A percentile compares a stretch with the other conserved stretches of the same genome.
Evolutionary conservation across 495 filamentous ascomycete genomes (phyloP).

Genomic region (Tuber magnatum): DNA sequence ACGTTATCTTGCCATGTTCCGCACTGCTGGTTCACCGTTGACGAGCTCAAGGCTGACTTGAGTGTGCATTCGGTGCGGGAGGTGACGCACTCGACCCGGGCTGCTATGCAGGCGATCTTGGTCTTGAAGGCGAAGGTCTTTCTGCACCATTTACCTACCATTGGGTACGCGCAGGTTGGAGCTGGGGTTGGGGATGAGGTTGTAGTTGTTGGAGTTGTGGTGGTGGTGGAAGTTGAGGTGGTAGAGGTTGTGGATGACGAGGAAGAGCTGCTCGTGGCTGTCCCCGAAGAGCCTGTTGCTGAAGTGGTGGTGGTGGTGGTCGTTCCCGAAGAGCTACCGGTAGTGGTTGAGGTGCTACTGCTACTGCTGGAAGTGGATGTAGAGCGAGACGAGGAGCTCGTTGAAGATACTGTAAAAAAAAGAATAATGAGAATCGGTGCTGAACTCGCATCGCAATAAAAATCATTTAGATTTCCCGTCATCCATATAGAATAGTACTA

Average conservation of each 20-base stretch:
- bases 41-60: background rate
- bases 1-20: slow-evolving; percentile 3
- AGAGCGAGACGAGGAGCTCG: slow-evolving; percentile 6
- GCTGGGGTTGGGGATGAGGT: slow-evolving; percentile 9
- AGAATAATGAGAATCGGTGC: background rate
- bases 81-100: slow-evolving; percentile 11
- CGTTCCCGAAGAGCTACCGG: background rate
- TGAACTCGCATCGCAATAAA: background rate
- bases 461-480: background rate
- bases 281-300: slow-evolving; percentile 2
- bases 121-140: slow-evolving; percentile 9
- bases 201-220: background rate
- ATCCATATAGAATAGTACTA: background rate
- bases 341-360: background rate
- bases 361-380: slow-evolving; percentile 18
- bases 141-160: slow-evolving; percentile 18
- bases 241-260: background rate
- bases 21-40: background rate
- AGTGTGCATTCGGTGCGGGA: slow-evolving; percentile 8
- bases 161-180: slow-evolving; percentile 9
- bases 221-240: slow-evolving; percentile 4
- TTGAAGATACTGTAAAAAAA: background rate
- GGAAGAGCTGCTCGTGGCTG: background rate
- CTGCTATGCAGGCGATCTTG: slow-evolving; percentile 6
- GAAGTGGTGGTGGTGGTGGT: background rate